These are phyloP conservation scores for Nicotiana knightiana DNA, from an alignment of 257 asterid genomes.

Conservation along the genomic window DNA sequence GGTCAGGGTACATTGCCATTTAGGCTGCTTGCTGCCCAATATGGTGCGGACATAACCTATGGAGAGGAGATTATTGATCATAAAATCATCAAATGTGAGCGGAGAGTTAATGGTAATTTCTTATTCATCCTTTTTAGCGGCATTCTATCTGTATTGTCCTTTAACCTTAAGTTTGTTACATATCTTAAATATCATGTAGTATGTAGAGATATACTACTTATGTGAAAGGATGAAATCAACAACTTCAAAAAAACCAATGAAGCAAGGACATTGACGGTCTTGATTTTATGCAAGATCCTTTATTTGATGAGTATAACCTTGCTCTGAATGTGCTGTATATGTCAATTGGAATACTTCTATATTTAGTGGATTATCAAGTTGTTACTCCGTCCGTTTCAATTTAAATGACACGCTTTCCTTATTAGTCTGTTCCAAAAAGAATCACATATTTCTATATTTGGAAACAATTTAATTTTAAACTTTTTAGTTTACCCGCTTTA, in stretches of 20 bases:
- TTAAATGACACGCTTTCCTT: no score
- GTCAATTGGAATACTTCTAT: background rate
- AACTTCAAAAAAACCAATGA: background rate
- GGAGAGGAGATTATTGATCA: conserved; percentile 97
- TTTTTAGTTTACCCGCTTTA: no score
- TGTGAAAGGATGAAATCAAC: background rate
- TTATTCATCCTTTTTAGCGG: background rate
- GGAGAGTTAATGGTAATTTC: conserved; percentile 56
- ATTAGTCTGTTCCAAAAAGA: no score
- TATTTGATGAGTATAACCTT: background rate
- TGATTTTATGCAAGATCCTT: background rate
- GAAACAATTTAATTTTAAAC: no score
- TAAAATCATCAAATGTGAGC: conserved; percentile 80
- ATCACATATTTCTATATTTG: no score
- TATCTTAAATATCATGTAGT: background rate
- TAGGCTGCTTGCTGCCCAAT: conserved; percentile 79
- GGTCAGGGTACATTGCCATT: conserved; percentile 81
- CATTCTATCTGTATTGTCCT: background rate
- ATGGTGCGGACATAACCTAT: conserved; percentile 82
- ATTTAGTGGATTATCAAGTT: background rate
- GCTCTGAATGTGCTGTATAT: background rate
- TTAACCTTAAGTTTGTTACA: background rate
- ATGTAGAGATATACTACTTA: background rate
- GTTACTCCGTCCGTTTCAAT: no score
- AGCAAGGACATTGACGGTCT: background rate